A percentile compares a stretch with the other conserved stretches of the same genome.
Conservation (phyloP, 1,139 yeast genomes). For the Pichia sp. region DNA sequence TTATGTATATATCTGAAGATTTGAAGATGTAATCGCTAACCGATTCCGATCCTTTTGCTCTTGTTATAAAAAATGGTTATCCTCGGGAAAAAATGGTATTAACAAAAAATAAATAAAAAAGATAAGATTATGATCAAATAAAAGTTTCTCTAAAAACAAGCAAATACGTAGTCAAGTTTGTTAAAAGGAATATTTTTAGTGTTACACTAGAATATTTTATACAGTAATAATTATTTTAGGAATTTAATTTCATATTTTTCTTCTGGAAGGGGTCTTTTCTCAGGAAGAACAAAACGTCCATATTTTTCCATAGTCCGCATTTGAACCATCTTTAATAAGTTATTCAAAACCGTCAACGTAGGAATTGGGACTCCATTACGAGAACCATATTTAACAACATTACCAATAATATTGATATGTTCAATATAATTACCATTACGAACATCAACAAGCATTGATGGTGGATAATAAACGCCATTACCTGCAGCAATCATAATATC, state of each 20-base stretch:
- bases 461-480: slow-evolving; percentile 17
- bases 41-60: too few species aligned
- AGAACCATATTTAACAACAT: slow-evolving; percentile 56
- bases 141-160: too few species aligned
- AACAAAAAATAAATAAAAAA: too few species aligned
- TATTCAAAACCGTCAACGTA: slow-evolving; percentile 48
- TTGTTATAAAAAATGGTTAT: too few species aligned
- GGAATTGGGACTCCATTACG: slow-evolving; percentile 52
- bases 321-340: slow-evolving; percentile 52
- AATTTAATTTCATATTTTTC: slow-evolving; percentile 18
- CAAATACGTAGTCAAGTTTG: too few species aligned
- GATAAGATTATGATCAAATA: too few species aligned
- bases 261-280: slow-evolving; percentile 30
- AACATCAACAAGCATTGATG: slow-evolving; percentile 45
- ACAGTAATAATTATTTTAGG: neutral
- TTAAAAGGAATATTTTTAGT: too few species aligned
- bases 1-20: too few species aligned
- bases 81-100: too few species aligned
- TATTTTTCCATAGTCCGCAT: slow-evolving; percentile 48
- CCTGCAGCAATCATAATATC: slow-evolving; percentile 14
- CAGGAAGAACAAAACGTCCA: slow-evolving; percentile 41
- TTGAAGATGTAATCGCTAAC: too few species aligned
- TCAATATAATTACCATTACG: slow-evolving; percentile 66
- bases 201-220: too few species aligned
- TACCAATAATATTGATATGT: slow-evolving; percentile 64